Evolutionary conservation across 2,329 filamentous ascomycete genomes (phyloP).

Genomic region (Sporothrix curviconia): DNA sequence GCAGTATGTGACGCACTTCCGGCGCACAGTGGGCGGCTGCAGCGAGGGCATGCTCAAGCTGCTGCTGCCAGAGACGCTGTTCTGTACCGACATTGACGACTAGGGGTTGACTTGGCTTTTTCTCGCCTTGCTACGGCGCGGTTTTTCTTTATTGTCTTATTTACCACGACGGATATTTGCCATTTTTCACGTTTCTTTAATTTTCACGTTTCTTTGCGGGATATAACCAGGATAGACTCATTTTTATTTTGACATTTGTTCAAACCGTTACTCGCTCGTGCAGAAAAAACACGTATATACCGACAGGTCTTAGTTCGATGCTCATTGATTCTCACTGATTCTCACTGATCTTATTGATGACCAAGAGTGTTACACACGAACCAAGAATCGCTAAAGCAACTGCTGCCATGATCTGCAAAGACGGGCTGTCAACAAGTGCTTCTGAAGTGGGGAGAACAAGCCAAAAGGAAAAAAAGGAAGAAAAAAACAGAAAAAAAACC

Average conservation of each 20-base stretch:
- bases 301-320: not conserved
- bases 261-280: not conserved
- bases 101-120: not conserved
- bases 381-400: conserved; percentile 58
- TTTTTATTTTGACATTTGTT: not conserved
- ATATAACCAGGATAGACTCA: not conserved
- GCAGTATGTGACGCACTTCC: conserved; percentile 54
- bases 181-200: not conserved
- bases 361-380: conserved; percentile 57
- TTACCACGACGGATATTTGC: not conserved
- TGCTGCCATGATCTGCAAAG: conserved; percentile 50
- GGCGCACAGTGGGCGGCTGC: conserved; percentile 62
- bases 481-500: conserved; percentile 21
- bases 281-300: not conserved
- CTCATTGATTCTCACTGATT: not conserved
- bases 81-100: conserved; percentile 12
- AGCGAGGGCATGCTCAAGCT: conserved; percentile 26
- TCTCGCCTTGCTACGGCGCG: no score
- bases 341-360: conserved; percentile 37
- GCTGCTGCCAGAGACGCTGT: conserved; percentile 14
- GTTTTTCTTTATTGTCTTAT: no score
- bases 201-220: not conserved
- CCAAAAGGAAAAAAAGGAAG: not conserved
- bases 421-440: not conserved
- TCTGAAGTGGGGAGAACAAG: no score